Evolutionary conservation across 495 filamentous ascomycete species (phyloP), one percentile per base, ranked within the genome.

Genomic region (Penicillium longicatenatum): DNA sequence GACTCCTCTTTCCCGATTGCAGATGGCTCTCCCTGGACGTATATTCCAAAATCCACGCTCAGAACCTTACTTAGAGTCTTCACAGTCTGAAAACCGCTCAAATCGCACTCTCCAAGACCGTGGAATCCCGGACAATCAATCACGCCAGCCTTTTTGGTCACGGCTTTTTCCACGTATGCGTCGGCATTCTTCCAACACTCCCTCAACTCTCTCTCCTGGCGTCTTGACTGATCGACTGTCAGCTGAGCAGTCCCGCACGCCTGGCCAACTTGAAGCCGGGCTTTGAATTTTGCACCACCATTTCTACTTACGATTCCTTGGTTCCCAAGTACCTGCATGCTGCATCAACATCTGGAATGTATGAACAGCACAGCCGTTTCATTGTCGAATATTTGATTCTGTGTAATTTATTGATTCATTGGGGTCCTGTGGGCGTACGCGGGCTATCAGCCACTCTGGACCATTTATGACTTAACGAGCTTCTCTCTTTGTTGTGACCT

Each of bases 241-340:
- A 30, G 11, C 24, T 45, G 39, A 35, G 30, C 53, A 60, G n/a
- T 33, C 54, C 22, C 63, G 59, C 39, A 75, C 74, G 2, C 70
- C 68, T 22, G 55, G 58, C n/a, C 68, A 76, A 54, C 65, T 75
- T 24, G 72, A 75, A 60, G 70, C 72, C 29, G 70, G 68, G n/a
- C 54, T 54, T 30, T 59, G 30, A 61, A 43, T 26, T 48, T 33
- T 35, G 20, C 20, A 24, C 14, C 12, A 24, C 31, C 41, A 39
- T 42, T 44, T 55, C 48, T 29, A 33, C 42, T 43, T 48, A 47
- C 35, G 37, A 50, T 50, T 52, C 26, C 47, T 43, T 52, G 29
- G 30, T 57, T 55, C 43, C 52, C 16, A 52, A 49, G 39, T 52
- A 43, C 50, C 48, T 62, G 26, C 52, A 55, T 52, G 33, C 49